Evolutionary conservation across 2,329 filamentous ascomycete species (phyloP), one percentile per base, ranked within the genome.

Genomic region (Periconia sp.): DNA sequence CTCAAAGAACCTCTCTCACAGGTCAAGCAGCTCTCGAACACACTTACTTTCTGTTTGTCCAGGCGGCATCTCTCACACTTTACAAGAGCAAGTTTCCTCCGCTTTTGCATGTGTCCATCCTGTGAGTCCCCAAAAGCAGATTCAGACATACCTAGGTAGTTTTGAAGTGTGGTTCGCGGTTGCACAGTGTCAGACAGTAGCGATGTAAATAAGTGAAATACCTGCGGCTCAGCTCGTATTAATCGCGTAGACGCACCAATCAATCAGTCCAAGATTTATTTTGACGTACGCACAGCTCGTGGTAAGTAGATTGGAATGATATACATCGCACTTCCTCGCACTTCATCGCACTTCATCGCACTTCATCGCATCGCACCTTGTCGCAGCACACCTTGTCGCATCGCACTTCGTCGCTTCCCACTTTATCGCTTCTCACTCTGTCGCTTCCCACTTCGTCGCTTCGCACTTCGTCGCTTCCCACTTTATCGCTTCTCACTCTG

Each of bases 21-120:
- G 45, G n/a, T 53, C 51, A 9, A 49, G 6, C 8, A 31, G 46
- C n/a, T 40, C 45, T 30, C 41, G 18, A 19, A 31, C 41, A 15
- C 47, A 50, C 43, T 2, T 37, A 45, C 49, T 42, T 51, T 54
- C 33, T 54, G 52, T 33, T 54, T 54, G 37, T 54, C 52, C 14
- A 49, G 14, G 8, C 52, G 52, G 31, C 52, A 54, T 35, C 52
- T 41, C 18, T 54, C 47, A 23, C 52, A 54, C 27, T 54, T 54
- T 8, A 50, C 47, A 6, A 54, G 33, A 27, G 46, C 47, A 3
- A 54, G 35, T 27, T 54, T 54, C 18, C 52, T 45, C 27, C 37
- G 49, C 43, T 23, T 42, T 27, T 41, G 33, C 14, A 43, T 2
- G 10, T 20, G 19, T 17, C 18, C 20, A 14, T 8, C 14, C 10